Conservation (phyloP, 1,284 basidiomycete species). For the Clitocybe nebularis region DNA sequence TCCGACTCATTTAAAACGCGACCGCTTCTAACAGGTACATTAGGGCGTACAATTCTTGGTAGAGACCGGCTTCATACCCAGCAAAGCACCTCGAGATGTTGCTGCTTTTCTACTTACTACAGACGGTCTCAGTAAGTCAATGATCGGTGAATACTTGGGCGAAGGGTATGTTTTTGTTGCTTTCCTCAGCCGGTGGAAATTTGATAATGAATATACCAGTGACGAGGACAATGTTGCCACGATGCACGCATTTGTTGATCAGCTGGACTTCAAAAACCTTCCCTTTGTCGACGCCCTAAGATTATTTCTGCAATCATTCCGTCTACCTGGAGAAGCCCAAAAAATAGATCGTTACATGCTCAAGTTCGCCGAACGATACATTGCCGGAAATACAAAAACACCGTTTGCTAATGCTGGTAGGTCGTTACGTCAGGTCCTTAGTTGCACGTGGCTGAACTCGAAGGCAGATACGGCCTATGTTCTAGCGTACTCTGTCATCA, state of each 20-base stretch:
- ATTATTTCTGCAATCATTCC: slow-evolving; percentile 88
- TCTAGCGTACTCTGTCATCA: slow-evolving; percentile 88
- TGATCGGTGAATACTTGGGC: slow-evolving; percentile 98
- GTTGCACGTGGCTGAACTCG: slow-evolving; percentile 5
- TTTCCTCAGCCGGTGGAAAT: too few species aligned
- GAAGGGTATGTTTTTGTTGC: slow-evolving; percentile 67
- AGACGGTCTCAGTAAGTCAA: slow-evolving; percentile 92
- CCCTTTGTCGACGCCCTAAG: slow-evolving; percentile 87
- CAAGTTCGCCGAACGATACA: slow-evolving; percentile 95
- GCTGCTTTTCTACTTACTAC: slow-evolving; percentile 86
- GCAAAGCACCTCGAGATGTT: slow-evolving; percentile 73
- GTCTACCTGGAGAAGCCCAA: slow-evolving; percentile 92
- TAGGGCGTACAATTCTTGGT: slow-evolving; percentile 89
- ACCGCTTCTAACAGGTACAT: too few species aligned
- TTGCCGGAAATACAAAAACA: slow-evolving; percentile 79
- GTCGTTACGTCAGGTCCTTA: slow-evolving; percentile 18
- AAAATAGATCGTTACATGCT: slow-evolving; percentile 99
- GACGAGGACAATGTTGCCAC: slow-evolving; percentile 84
- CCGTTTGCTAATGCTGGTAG: slow-evolving; percentile 81
- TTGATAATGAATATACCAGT: slow-evolving; percentile 43
- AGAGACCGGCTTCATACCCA: slow-evolving; percentile 86
- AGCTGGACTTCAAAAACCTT: slow-evolving; percentile 79
- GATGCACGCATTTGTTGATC: slow-evolving; percentile 96
- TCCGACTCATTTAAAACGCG: not conserved
- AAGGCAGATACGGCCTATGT: slow-evolving; percentile 81